Base-by-base conservation (phyloP, 345 rosid genomes). In the Lumnitzera littorea region DNA sequence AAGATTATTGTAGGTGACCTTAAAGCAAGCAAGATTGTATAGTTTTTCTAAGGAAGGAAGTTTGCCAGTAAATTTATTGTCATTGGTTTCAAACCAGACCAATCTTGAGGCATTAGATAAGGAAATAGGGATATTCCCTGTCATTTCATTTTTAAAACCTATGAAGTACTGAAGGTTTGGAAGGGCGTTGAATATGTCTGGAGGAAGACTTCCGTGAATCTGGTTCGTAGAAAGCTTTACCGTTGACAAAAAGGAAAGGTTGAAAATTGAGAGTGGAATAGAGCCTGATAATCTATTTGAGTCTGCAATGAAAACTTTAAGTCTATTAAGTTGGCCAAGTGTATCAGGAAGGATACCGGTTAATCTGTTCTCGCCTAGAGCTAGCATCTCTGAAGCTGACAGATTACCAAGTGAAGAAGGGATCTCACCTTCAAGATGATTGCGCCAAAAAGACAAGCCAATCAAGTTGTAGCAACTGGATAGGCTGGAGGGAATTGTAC, bases 21-120 rank as follows among this genome's bases (percentile, higher is more conserved):
- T 15, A 0, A 67, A 17, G 11, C 0, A 3, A 10, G 1, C 0
- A 24, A 70, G 27, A 24, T 15, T 9, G 53, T 31, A 25, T 12
- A 65, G 25, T n/a, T 53, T 65, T 27, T 41, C 57, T 13, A 65
- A 11, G 5, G 57, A 4, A 15, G 67, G 62, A 27, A 70, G 55
- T 13, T 47, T 55, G 2, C 52, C 65, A 13, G 15, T 48, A 15
- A 76, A 50, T 12, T 56, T 66, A 64, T 72, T 69, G 0, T 0
- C 11, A 3, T 0, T 13, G 15, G 64, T 27, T 24, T 13, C 8
- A 3, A 76, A 0, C 2, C 0, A 1, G 5, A 47, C 11, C 2
- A 72, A 62, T 4, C 16, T 43, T 5, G 77, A 61, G 14, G 65
- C 72, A 63, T 72, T 69, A 14, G 64, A 54, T 36, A 72, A 17